phyloP scores from a whole-genome alignment of 768 basidiomycete species.

The Boletellus ananiceps region DNA sequence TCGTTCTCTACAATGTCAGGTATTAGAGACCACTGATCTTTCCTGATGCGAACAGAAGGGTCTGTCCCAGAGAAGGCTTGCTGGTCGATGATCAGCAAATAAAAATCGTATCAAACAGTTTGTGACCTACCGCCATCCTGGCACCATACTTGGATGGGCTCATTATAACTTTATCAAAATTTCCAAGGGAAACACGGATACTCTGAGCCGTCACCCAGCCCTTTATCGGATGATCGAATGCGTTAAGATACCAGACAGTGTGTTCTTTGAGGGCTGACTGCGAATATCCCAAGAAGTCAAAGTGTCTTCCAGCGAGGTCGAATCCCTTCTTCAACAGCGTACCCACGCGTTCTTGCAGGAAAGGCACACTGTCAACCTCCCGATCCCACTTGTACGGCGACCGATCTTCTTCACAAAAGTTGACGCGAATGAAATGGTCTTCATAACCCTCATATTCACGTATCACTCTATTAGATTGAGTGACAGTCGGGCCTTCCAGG shows the following conservation, averaged over 20 bases:
- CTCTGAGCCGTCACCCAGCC: slow-evolving; percentile 47
- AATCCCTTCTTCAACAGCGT: slow-evolving; percentile 59
- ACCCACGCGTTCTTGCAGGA: slow-evolving; percentile 58
- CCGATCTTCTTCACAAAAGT: slow-evolving; percentile 80
- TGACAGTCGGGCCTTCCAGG: slow-evolving; percentile 70
- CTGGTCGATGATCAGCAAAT: slow-evolving; percentile 15
- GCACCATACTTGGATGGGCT: slow-evolving; percentile 81
- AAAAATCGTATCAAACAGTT: not conserved
- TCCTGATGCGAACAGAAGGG: slow-evolving; percentile 54
- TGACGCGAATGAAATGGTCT: slow-evolving; percentile 74
- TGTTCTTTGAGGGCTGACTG: slow-evolving; percentile 73
- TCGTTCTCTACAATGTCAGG: slow-evolving; percentile 46
- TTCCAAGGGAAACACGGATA: slow-evolving; percentile 63
- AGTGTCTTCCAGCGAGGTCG: slow-evolving; percentile 60
- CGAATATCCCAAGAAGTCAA: slow-evolving; percentile 83
- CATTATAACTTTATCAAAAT: slow-evolving; percentile 55
- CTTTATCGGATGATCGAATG: slow-evolving; percentile 47
- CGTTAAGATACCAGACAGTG: slow-evolving; percentile 76
- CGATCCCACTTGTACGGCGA: slow-evolving; percentile 70
- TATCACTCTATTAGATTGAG: slow-evolving; percentile 78
- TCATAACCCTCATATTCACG: slow-evolving; percentile 57
- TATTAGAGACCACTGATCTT: slow-evolving; percentile 59
- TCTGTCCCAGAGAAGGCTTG: slow-evolving; percentile 85
- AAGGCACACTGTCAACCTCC: slow-evolving; percentile 53
- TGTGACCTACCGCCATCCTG: slow-evolving; percentile 47